phyloP scores from a whole-genome alignment of 495 filamentous ascomycete genomes.

The Tetracladium marchalianum region DNA sequence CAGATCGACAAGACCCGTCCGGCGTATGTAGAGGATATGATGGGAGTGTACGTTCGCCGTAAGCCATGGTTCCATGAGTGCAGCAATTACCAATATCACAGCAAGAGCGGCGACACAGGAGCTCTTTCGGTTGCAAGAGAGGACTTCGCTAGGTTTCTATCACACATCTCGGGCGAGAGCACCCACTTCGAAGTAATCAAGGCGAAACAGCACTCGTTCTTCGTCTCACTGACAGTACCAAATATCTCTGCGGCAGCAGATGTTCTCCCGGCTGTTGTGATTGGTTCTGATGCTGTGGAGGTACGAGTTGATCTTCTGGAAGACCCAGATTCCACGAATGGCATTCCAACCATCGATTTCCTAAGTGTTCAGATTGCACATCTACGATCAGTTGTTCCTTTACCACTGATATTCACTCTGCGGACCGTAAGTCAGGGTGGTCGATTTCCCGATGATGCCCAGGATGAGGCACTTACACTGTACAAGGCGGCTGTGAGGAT shows the following conservation, averaged over 20 bases:
- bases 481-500: conserved; percentile 71
- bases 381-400: conserved; percentile 60
- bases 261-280: conserved; percentile 57
- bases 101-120: conserved; percentile 48
- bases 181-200: conserved; percentile 54
- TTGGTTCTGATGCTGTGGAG: conserved; percentile 91
- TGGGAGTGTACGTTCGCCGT: conserved; percentile 81
- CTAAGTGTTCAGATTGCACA: conserved; percentile 74
- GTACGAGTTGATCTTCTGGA: conserved; percentile 84
- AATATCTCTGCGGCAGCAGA: conserved; percentile 52
- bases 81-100: conserved; percentile 92
- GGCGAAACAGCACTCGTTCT: conserved; percentile 74
- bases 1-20: conserved; percentile 84
- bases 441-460: conserved; percentile 70
- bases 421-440: conserved; percentile 82
- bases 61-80: conserved; percentile 89
- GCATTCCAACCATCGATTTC: conserved; percentile 59
- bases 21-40: conserved; percentile 89
- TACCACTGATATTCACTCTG: conserved; percentile 90
- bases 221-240: conserved; percentile 82
- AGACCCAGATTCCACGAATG: conserved; percentile 51
- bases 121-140: conserved; percentile 51
- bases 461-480: conserved; percentile 56
- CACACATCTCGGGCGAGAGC: conserved; percentile 57
- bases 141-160: conserved; percentile 74